These are phyloP conservation scores for Podospora didyma DNA, from an alignment of 495 filamentous ascomycete species.

Conservation along the genomic window DNA sequence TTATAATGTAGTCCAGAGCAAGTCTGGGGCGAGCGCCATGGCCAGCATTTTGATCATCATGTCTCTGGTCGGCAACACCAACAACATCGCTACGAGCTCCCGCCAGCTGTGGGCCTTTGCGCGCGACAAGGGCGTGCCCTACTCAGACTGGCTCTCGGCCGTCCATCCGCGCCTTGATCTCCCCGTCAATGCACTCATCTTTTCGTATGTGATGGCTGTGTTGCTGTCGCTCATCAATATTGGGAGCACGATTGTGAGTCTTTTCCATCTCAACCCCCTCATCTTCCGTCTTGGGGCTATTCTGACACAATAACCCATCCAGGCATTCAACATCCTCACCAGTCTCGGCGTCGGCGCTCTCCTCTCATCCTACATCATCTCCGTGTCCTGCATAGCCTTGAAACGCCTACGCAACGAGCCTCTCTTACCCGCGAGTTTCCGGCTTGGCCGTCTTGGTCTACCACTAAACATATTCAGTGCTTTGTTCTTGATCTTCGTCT, in stretches of 20 bases:
- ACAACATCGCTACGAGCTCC: constrained; percentile 52
- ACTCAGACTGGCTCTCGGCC: constrained; percentile 46
- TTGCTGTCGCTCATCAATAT: constrained; percentile 47
- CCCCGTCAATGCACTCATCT: constrained; percentile 49
- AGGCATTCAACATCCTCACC: constrained; percentile 46
- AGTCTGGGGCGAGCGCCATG: constrained; percentile 45
- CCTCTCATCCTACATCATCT: constrained; percentile 47
- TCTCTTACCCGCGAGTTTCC: constrained; percentile 45
- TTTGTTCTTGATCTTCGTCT: constrained; percentile 42
- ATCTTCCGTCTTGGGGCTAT: not conserved
- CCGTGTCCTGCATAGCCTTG: constrained; percentile 44
- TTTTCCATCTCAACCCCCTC: not conserved
- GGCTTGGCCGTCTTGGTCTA: constrained; percentile 46
- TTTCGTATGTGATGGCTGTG: constrained; percentile 7
- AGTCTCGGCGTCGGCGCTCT: constrained; percentile 41
- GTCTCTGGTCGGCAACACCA: constrained; percentile 46
- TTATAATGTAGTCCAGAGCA: constrained; percentile 43
- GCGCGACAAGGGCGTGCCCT: constrained; percentile 53
- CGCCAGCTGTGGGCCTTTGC: constrained; percentile 58
- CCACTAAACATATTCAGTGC: constrained; percentile 42
- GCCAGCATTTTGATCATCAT: constrained; percentile 49
- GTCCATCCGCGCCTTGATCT: constrained; percentile 37
- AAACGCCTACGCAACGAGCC: constrained; percentile 36
- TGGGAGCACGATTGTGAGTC: constrained; percentile 27
- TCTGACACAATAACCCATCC: not conserved